phyloP scores from a whole-genome alignment of 176 grass and related monocot genomes.

The Eragrostis curvula region DNA sequence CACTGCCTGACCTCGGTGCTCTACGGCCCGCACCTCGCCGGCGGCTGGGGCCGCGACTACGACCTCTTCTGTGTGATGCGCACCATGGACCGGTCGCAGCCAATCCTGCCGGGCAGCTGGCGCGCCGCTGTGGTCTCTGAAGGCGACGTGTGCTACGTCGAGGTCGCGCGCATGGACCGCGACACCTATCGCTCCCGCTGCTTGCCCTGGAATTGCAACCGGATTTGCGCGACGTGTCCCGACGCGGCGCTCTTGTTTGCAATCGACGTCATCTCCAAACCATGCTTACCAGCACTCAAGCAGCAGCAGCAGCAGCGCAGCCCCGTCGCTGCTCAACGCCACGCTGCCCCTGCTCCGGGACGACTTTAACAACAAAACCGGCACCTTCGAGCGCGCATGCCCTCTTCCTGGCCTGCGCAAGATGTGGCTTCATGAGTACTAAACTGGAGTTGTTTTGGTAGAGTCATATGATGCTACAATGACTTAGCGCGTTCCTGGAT shows the following conservation, averaged over 20 bases:
- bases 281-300: not conserved
- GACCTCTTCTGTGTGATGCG: not conserved
- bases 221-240: not conserved
- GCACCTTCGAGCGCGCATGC: no score
- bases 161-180: not conserved
- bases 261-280: not conserved
- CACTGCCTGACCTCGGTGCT: not conserved
- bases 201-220: not conserved
- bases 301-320: no score
- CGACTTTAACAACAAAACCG: no score
- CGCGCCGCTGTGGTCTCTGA: not conserved
- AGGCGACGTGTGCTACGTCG: constrained; percentile 10
- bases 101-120: not conserved
- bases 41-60: no score
- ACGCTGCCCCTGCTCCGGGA: not conserved
- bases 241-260: not conserved
- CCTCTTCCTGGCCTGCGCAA: no score
- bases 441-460: no score
- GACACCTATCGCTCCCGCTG: no score
- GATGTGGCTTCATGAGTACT: no score
- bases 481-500: no score
- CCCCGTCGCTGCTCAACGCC: not conserved
- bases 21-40: not conserved
- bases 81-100: not conserved
- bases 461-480: no score